phyloP scores from a whole-genome alignment of 371 early-diverging fungal genomes.

The Rhizopus sp. region DNA sequence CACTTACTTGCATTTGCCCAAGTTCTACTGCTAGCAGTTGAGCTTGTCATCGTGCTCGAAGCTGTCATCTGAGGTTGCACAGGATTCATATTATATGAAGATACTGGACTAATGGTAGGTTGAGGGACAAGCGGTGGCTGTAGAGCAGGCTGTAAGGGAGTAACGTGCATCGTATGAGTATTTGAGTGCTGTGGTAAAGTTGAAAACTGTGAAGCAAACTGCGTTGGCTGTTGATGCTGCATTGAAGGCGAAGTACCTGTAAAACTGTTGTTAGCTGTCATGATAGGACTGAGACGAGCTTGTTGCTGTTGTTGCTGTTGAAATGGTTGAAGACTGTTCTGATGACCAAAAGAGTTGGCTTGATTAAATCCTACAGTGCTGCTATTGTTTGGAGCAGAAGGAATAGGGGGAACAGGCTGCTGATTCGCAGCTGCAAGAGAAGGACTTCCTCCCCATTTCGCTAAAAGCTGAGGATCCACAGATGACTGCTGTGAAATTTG shows the following conservation, averaged over 20 bases:
- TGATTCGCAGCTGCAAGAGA: slow-evolving; percentile 19
- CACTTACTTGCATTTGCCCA: slow-evolving; percentile 48
- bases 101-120: no score
- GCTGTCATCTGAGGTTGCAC: slow-evolving; percentile 20
- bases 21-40: slow-evolving; percentile 11
- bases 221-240: slow-evolving; percentile 19
- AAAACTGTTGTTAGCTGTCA: slow-evolving; percentile 12
- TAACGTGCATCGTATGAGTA: slow-evolving; percentile 16
- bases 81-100: slow-evolving; percentile 10
- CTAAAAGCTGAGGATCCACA: slow-evolving; percentile 37
- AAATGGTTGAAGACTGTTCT: slow-evolving; percentile 12
- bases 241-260: slow-evolving; percentile 13
- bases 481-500: slow-evolving; percentile 37
- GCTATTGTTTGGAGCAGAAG: not conserved
- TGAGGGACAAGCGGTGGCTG: slow-evolving; percentile 31
- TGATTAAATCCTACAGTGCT: slow-evolving; percentile 12
- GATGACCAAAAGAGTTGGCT: slow-evolving; percentile 10
- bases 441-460: slow-evolving; percentile 36
- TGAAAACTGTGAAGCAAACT: not conserved
- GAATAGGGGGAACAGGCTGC: slow-evolving; percentile 21
- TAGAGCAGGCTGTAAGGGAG: slow-evolving; percentile 28
- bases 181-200: slow-evolving; percentile 26
- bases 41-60: no score
- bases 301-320: slow-evolving; percentile 24
- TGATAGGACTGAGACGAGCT: not conserved